phyloP scores from a whole-genome alignment of 768 basidiomycete genomes.

The Lactifluus pinguis region DNA sequence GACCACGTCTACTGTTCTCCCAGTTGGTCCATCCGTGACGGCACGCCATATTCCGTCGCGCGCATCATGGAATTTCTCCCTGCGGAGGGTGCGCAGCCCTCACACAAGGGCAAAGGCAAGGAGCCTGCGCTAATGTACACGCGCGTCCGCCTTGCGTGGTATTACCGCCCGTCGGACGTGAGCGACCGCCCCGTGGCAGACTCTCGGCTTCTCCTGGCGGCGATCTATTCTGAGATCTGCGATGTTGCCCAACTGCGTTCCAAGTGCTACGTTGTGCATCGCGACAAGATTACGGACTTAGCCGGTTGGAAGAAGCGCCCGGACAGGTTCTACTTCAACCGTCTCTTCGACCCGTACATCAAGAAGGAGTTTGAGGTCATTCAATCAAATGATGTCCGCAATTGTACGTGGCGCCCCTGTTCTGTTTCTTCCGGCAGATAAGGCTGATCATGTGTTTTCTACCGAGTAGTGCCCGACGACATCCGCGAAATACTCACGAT shows the following conservation, averaged over 20 bases:
- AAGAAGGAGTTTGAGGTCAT: conserved; percentile 98
- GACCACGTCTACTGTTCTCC: conserved; percentile 98
- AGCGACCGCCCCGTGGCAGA: conserved; percentile 87
- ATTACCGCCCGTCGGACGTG: conserved; percentile 94
- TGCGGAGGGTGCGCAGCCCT: conserved; percentile 48
- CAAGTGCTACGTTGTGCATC: conserved; percentile 88
- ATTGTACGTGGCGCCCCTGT: conserved; percentile 50
- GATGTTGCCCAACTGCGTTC: conserved; percentile 90
- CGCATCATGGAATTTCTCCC: conserved; percentile 96
- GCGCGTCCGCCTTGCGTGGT: conserved; percentile 89
- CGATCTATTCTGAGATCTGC: conserved; percentile 94
- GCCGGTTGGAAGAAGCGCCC: conserved; percentile 89
- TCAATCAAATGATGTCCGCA: conserved; percentile 74
- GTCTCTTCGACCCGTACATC: conserved; percentile 95
- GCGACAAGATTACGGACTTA: conserved; percentile 91
- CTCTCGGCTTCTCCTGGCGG: conserved; percentile 84
- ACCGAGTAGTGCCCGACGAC: conserved; percentile 54
- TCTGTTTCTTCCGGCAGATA: background rate
- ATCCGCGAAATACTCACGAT: conserved; percentile 68
- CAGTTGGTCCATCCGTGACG: conserved; percentile 84
- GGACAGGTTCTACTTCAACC: conserved; percentile 94
- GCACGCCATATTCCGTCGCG: conserved; percentile 91
- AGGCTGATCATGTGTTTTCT: conserved; percentile 16
- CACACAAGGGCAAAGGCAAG: conserved; percentile 49
- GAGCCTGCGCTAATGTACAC: conserved; percentile 56